phyloP scores from a whole-genome alignment of 176 grass and related monocot species.

The Juncus inflexus region DNA sequence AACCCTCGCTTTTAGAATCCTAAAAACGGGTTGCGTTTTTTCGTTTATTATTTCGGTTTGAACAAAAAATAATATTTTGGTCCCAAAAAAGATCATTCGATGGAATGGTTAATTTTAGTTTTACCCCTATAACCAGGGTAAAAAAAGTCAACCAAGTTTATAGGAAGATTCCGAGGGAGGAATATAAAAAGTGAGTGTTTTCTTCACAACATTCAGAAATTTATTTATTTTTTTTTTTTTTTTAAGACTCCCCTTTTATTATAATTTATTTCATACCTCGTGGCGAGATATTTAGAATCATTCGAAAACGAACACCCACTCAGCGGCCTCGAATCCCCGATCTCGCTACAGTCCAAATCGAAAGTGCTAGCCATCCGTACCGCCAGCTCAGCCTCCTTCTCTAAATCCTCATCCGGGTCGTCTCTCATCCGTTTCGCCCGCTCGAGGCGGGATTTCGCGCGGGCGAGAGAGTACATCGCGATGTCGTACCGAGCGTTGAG shows the following conservation, averaged over 20 bases:
- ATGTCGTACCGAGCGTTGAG: conserved; percentile 59
- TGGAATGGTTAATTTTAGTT: too few relatives aligned
- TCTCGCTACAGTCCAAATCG: conserved; percentile 84
- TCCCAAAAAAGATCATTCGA: too few relatives aligned
- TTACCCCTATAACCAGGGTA: too few relatives aligned
- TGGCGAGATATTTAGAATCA: conserved; percentile 64
- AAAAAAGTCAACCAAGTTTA: too few relatives aligned
- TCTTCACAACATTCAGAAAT: background rate
- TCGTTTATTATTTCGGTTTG: too few relatives aligned
- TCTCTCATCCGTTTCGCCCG: conserved; percentile 63
- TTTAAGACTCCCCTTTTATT: too few relatives aligned
- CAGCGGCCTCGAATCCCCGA: conserved; percentile 82
- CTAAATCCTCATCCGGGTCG: conserved; percentile 80
- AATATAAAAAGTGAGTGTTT: background rate
- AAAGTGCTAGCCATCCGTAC: conserved; percentile 60
- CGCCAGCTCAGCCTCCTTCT: conserved; percentile 59
- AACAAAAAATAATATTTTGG: too few relatives aligned
- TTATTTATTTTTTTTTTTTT: background rate
- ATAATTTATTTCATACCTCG: conserved; percentile 38
- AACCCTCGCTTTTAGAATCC: too few relatives aligned
- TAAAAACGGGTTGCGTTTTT: too few relatives aligned
- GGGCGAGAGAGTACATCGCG: conserved; percentile 49
- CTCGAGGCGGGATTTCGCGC: conserved; percentile 60
- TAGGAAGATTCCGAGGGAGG: too few relatives aligned
- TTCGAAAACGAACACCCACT: conserved; percentile 81